Base-by-base conservation (phyloP, 2,329 filamentous ascomycete genomes). In the Aureobasidium pullulans region DNA sequence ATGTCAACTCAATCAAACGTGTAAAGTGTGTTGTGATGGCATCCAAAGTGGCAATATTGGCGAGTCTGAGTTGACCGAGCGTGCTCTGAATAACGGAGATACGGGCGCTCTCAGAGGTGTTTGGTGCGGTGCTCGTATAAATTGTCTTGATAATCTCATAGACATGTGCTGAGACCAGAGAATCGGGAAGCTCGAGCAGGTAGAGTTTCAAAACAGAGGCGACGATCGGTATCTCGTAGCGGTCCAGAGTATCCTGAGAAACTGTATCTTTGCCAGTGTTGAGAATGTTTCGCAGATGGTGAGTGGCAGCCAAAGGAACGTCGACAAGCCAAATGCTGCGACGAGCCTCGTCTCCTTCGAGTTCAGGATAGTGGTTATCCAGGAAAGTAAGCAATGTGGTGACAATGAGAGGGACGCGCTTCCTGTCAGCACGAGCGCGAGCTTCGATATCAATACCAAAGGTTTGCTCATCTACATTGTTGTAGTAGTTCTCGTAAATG, bases 121-220 rank as follows among this genome's bases (percentile, higher is more conserved):
- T 90, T 43, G 88, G 82, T 48, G 88, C 81, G 11, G 90, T 87
- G 13, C 89, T 91, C 48, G 85, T 87, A 77, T 99, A 99, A 64
- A 99, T 95, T 1, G 91, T 97, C 76, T 96, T 92, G 71, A 99
- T 87, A 70, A 99, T 97, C 76, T 99, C 95, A 73, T 99, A 99
- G 61, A 99, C 91, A 72, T 97, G 93, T 42, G 91, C 96, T 60
- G 94, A 97, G 62, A 99, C 93, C 63, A 99, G 82, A n/a, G 94
- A 97, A 75, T 99, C 94, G 69, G 94, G 94, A 60, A 99, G 82
- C 76, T 99, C 94, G 64, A 96, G 83, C 43, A 99, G 84, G 70
- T 99, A 99, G 59, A 99, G 80, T 75, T 96, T 97, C 63, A 99
- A 77, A 66, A 95, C 84, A 69, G 90, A 93, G 48, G 94, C 94